phyloP scores from a whole-genome alignment of 2,329 filamentous ascomycete genomes.

The Cladosporium sp. region DNA sequence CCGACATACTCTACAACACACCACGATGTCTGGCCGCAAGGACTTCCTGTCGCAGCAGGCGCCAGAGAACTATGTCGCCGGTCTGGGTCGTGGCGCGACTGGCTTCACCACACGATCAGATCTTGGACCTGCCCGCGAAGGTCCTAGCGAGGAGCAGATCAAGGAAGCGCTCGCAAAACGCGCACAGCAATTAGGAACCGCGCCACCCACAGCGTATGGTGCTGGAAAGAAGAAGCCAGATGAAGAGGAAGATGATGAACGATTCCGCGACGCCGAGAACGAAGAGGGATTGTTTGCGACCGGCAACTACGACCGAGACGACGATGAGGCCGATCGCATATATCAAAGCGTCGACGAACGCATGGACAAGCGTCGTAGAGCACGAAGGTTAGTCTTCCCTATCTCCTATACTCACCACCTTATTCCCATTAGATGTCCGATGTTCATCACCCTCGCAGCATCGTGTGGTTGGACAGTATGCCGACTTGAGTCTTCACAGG shows the following conservation, averaged over 20 bases:
- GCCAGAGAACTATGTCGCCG: constrained; percentile 69
- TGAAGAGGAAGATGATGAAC: constrained; percentile 69
- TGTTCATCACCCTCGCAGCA: constrained; percentile 36
- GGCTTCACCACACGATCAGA: constrained; percentile 97
- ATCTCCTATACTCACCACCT: constrained; percentile 2
- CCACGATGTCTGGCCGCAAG: constrained; percentile 61
- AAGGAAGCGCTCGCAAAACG: constrained; percentile 95
- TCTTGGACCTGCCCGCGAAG: constrained; percentile 89
- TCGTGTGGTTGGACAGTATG: constrained; percentile 67
- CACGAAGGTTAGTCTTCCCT: constrained; percentile 69
- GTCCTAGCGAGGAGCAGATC: constrained; percentile 95
- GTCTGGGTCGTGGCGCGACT: constrained; percentile 94
- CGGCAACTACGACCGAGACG: constrained; percentile 93
- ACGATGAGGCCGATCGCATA: constrained; percentile 95
- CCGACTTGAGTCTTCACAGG: constrained; percentile 70
- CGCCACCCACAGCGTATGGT: constrained; percentile 70
- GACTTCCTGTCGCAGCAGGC: constrained; percentile 83
- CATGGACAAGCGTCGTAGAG: constrained; percentile 86
- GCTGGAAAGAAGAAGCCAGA: constrained; percentile 65
- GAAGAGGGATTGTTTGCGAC: constrained; percentile 93
- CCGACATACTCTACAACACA: neutral
- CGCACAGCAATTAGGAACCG: constrained; percentile 72
- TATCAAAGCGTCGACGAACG: constrained; percentile 95
- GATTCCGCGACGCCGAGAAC: constrained; percentile 95
- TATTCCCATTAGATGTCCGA: constrained; percentile 22